Evolutionary conservation across 2,329 filamentous ascomycete genomes (phyloP).

Genomic region (Aspergillus intermedius): DNA sequence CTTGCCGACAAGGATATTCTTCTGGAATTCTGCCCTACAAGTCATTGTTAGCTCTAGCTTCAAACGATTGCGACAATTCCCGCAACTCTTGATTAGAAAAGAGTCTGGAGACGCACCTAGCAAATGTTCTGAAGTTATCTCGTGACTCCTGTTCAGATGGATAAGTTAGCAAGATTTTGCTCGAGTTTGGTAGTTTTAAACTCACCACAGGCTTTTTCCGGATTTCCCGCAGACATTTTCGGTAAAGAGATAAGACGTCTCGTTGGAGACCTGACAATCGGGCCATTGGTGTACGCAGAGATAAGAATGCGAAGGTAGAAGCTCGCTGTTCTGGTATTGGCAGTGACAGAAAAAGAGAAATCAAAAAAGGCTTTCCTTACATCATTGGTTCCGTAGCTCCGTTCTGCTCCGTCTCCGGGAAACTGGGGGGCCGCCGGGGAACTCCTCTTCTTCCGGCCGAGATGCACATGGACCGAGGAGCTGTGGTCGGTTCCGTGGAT

Average conservation of each 20-base stretch:
- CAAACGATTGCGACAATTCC: background rate
- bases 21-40: slow-evolving; percentile 66
- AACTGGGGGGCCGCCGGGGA: slow-evolving; percentile 4
- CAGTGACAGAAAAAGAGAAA: background rate
- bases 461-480: slow-evolving; percentile 5
- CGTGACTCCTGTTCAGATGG: slow-evolving; percentile 29
- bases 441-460: slow-evolving; percentile 22
- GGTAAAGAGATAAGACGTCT: slow-evolving; percentile 80
- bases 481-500: background rate
- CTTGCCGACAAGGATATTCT: slow-evolving; percentile 62
- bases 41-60: background rate
- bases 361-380: background rate
- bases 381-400: slow-evolving; percentile 6
- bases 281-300: slow-evolving; percentile 17
- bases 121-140: slow-evolving; percentile 36
- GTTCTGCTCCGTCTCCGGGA: slow-evolving; percentile 19
- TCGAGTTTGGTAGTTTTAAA: background rate
- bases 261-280: slow-evolving; percentile 79
- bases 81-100: background rate
- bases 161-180: background rate
- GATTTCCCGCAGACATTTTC: slow-evolving; percentile 74
- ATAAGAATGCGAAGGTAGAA: background rate
- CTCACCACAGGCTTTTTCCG: slow-evolving; percentile 71
- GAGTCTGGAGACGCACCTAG: slow-evolving; percentile 27
- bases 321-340: background rate